phyloP scores from a whole-genome alignment of 768 basidiomycete species.

The Lyophyllum atratum region DNA sequence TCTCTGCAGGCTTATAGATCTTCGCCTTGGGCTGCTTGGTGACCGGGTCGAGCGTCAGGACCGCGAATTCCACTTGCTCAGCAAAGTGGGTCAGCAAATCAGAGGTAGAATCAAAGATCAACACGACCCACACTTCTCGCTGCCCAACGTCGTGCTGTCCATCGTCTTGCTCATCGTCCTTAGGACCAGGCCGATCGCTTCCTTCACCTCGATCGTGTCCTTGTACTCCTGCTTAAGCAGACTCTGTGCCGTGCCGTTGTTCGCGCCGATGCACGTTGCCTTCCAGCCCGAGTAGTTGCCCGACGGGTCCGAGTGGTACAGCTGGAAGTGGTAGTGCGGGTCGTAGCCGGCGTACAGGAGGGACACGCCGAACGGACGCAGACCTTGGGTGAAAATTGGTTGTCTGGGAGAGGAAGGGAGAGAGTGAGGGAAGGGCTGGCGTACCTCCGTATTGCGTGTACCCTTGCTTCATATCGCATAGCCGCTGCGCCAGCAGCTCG shows the following conservation, averaged over 20 bases:
- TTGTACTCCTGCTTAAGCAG: slow-evolving; percentile 98
- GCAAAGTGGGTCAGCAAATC: neutral
- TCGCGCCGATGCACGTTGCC: slow-evolving; percentile 98
- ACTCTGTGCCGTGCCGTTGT: slow-evolving; percentile 94
- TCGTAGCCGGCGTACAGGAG: slow-evolving; percentile 97
- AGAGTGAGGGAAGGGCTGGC: slow-evolving; percentile 14
- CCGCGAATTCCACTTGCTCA: slow-evolving; percentile 88
- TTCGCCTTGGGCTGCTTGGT: slow-evolving; percentile 84
- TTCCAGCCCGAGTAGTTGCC: slow-evolving; percentile 99
- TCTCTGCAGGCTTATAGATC: slow-evolving; percentile 88
- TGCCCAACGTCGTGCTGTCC: slow-evolving; percentile 96
- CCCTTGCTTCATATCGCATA: slow-evolving; percentile 98
- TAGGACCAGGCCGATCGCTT: slow-evolving; percentile 89
- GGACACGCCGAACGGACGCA: slow-evolving; percentile 97
- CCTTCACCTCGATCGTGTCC: slow-evolving; percentile 88
- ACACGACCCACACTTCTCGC: slow-evolving; percentile 82
- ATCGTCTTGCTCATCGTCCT: slow-evolving; percentile 99
- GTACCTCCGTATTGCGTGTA: slow-evolving; percentile 96
- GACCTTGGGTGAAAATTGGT: slow-evolving; percentile 53
- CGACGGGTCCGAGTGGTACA: slow-evolving; percentile 97
- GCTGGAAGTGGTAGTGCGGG: slow-evolving; percentile 93
- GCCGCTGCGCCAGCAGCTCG: slow-evolving; percentile 87
- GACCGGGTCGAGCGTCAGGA: slow-evolving; percentile 79
- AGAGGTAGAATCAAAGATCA: neutral
- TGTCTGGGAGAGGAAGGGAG: neutral